These are phyloP conservation scores for Neurospora sp. DNA, from an alignment of 495 filamentous ascomycete species.

Conservation along the genomic window DNA sequence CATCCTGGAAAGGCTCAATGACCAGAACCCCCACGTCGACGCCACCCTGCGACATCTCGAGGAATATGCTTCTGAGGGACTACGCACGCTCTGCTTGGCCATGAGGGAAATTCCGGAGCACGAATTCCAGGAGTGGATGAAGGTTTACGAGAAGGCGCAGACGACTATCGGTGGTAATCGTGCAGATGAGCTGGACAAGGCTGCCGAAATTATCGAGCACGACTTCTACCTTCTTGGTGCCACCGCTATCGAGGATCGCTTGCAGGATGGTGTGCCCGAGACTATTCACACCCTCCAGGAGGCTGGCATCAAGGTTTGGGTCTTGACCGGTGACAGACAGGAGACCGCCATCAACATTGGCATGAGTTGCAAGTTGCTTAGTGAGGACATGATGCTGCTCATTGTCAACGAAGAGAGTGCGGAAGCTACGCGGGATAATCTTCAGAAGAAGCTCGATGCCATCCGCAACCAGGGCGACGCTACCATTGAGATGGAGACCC, in stretches of 20 bases:
- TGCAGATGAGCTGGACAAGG: constrained; percentile 93
- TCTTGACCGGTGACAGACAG: constrained; percentile 93
- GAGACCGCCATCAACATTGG: constrained; percentile 99
- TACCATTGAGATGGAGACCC: constrained; percentile 68
- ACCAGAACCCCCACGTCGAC: constrained; percentile 76
- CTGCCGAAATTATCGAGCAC: constrained; percentile 88
- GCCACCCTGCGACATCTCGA: constrained; percentile 85
- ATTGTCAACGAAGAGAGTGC: constrained; percentile 88
- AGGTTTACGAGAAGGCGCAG: constrained; percentile 78
- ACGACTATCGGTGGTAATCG: constrained; percentile 90
- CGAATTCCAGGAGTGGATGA: constrained; percentile 82
- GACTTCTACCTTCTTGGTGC: constrained; percentile 87
- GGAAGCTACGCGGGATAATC: constrained; percentile 65
- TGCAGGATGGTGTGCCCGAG: constrained; percentile 97
- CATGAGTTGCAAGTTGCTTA: constrained; percentile 98
- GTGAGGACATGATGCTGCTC: constrained; percentile 95
- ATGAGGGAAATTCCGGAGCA: constrained; percentile 89
- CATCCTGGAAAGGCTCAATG: constrained; percentile 76
- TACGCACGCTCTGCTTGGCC: constrained; percentile 89
- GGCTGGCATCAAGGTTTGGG: constrained; percentile 98
- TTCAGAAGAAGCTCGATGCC: constrained; percentile 87
- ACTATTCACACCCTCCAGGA: constrained; percentile 97
- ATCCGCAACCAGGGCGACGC: constrained; percentile 65
- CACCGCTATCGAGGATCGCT: constrained; percentile 92
- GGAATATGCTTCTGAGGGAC: constrained; percentile 93